Evolutionary conservation across 352 stramenopile species (phyloP).

Genomic region (Paralagenidium karlingii): DNA sequence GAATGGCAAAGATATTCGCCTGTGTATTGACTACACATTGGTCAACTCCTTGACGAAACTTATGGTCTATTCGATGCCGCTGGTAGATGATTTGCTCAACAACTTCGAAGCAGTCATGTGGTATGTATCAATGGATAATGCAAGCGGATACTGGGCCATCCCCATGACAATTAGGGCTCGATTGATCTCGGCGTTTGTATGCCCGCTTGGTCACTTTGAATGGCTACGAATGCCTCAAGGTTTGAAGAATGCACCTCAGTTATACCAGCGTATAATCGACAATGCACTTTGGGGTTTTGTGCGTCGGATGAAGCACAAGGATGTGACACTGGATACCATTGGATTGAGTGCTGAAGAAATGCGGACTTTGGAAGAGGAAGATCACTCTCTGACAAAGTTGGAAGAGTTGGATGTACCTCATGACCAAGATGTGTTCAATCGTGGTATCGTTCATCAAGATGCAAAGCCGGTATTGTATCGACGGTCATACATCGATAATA

Average conservation of each 20-base stretch:
- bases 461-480: background rate
- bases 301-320: background rate
- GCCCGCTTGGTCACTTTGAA: conserved; percentile 10
- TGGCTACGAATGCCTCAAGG: conserved; percentile 9
- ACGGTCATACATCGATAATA: background rate
- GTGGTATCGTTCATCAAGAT: too few relatives aligned
- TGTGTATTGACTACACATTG: conserved; percentile 10
- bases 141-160: conserved; percentile 8
- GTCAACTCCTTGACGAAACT: conserved; percentile 7
- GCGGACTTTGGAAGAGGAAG: too few relatives aligned
- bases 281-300: conserved; percentile 7
- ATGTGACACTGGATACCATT: background rate
- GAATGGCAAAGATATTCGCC: conserved; percentile 7
- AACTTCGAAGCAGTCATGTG: conserved; percentile 8
- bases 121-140: conserved; percentile 6
- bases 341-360: too few relatives aligned
- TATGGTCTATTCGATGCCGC: conserved; percentile 7
- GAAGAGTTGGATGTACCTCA: too few relatives aligned
- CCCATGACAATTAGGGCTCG: conserved; percentile 4
- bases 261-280: conserved; percentile 10
- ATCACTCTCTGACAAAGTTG: too few relatives aligned
- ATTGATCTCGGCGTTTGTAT: conserved; percentile 6
- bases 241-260: conserved; percentile 6
- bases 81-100: conserved; percentile 6
- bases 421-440: too few relatives aligned